Evolutionary conservation across 2,329 filamentous ascomycete species (phyloP), one percentile per base, ranked within the genome.

Genomic region (Alternaria dauci): DNA sequence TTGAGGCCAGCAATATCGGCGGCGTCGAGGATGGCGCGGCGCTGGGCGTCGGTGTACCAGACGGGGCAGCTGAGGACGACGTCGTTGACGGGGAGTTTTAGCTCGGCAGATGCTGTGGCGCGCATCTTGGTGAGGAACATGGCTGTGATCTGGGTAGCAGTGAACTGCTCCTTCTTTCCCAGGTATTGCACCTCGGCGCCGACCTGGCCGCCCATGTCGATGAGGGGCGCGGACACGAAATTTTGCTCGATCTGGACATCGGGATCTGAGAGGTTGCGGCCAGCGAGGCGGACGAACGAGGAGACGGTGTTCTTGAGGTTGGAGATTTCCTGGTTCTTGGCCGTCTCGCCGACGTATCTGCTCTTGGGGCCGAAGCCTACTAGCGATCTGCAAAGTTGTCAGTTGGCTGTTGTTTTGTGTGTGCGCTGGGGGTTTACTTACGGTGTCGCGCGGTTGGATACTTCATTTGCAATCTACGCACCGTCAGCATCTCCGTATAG

Each of bases 221-320:
- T 88, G 60, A 99, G 88, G 62, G 89, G 85, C 52, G 93, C 92
- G 38, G 93, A 93, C 78, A 96, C 89, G 81, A 88, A 97, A 77
- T 96, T 87, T 83, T 96, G 91, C 87, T 99, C 95, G 77, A 95
- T 87, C 82, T 93, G 87, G 66, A 97, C 86, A 86, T 99, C 95
- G 78, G 95, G 93, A 78, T 99, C 95, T 79, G 86, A 90, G 82
- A 94, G 87, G 65, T 87, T 85, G 78, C 95, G 93, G 77, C 95
- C 95, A 76, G 91, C 91, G 72, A 99, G 89, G 76, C 95, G 92
- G 85, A 97, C 97, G 75, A 99, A 87, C 70, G 89, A 94, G 80
- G 88, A 86, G 83, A 99, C 92, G 71, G 95, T 99, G 87, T 99
- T 99, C 86, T 98, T 99, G 77, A 98, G 89, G 86, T 99, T 99